phyloP scores from a whole-genome alignment of 148 eudicot genomes.

The Fagopyrum esculentum region DNA sequence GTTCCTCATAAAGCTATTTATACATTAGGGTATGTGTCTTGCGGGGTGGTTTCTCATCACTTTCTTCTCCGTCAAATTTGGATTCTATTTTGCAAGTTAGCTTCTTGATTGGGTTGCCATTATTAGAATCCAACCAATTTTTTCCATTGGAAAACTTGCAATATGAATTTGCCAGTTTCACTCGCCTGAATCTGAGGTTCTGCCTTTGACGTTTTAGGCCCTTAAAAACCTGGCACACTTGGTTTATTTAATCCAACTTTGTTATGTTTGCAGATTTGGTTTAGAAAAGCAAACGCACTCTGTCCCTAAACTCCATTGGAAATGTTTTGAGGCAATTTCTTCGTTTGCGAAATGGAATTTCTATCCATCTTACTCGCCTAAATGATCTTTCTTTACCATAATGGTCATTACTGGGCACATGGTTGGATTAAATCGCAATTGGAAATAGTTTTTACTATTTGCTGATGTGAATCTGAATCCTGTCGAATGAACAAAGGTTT shows the following conservation, averaged over 20 bases:
- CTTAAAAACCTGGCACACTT: neutral
- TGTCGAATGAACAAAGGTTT: no score
- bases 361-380: neutral
- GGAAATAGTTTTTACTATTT: neutral
- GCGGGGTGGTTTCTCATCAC: neutral
- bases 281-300: slow-evolving; percentile 6
- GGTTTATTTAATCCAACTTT: neutral
- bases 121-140: neutral
- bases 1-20: no score
- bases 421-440: neutral
- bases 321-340: slow-evolving; percentile 13
- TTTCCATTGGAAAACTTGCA: slow-evolving; percentile 12
- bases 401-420: slow-evolving; percentile 7
- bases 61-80: neutral
- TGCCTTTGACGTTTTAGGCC: slow-evolving; percentile 1
- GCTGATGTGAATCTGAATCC: neutral
- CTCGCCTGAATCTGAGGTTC: slow-evolving; percentile 11
- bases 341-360: slow-evolving; percentile 6
- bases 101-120: slow-evolving; percentile 5
- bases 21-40: neutral
- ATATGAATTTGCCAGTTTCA: neutral
- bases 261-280: neutral
- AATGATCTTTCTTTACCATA: neutral
- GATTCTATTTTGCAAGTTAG: neutral
- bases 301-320: slow-evolving; percentile 10